Conservation (phyloP, 2,329 filamentous ascomycete genomes). For the Exophiala dermatitidis region DNA sequence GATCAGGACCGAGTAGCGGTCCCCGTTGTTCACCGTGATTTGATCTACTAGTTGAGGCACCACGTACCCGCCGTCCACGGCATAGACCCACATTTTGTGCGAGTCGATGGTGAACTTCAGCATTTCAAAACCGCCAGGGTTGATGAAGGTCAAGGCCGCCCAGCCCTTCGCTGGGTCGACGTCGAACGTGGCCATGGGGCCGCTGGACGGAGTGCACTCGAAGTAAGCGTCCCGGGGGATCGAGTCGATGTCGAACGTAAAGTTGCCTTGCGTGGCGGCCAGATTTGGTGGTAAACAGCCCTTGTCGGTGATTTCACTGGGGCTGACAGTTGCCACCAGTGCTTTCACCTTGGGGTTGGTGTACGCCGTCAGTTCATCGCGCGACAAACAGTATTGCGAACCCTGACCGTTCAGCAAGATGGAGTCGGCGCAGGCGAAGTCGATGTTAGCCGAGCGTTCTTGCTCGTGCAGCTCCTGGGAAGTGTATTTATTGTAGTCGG, state of each 20-base stretch:
- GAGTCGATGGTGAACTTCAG: slow-evolving; percentile 39
- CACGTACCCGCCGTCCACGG: slow-evolving; percentile 39
- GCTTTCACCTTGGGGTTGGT: slow-evolving; percentile 31
- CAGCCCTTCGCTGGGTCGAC: slow-evolving; percentile 33
- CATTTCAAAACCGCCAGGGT: slow-evolving; percentile 31
- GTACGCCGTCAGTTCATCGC: slow-evolving; percentile 40
- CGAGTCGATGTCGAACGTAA: slow-evolving; percentile 33
- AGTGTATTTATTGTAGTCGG: slow-evolving; percentile 52
- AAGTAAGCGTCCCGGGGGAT: slow-evolving; percentile 42
- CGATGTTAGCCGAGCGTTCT: slow-evolving; percentile 30
- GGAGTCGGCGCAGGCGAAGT: slow-evolving; percentile 53
- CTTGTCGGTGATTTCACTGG: slow-evolving; percentile 28
- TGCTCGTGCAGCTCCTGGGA: slow-evolving; percentile 40
- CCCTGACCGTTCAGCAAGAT: slow-evolving; percentile 59
- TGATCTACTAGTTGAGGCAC: slow-evolving; percentile 36
- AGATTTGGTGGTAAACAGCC: slow-evolving; percentile 34
- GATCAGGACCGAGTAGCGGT: slow-evolving; percentile 38
- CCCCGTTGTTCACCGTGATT: slow-evolving; percentile 33
- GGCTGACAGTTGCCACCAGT: slow-evolving; percentile 25
- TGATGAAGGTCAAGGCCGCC: slow-evolving; percentile 37
- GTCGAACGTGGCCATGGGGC: slow-evolving; percentile 19
- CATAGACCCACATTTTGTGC: slow-evolving; percentile 41
- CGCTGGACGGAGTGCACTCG: slow-evolving; percentile 26
- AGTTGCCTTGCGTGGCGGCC: slow-evolving; percentile 30
- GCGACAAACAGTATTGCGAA: slow-evolving; percentile 46